phyloP scores from a whole-genome alignment of 352 stramenopile genomes.

The Phytophthora pini region DNA sequence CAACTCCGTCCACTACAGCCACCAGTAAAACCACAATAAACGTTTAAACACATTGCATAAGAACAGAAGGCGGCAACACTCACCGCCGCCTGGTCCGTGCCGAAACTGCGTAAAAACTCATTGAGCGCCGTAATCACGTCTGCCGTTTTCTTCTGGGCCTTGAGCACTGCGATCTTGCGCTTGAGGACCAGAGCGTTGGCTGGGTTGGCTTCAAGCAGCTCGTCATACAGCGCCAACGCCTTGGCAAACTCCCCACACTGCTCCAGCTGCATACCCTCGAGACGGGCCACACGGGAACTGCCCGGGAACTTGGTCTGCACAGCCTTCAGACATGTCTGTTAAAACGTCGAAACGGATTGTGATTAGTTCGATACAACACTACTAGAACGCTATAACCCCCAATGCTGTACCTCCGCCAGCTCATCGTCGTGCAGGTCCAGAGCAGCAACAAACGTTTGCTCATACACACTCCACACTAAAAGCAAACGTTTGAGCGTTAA shows the following conservation, averaged over 20 bases:
- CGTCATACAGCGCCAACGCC: constrained; percentile 63
- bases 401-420: constrained; percentile 37
- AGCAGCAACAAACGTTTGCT: constrained; percentile 71
- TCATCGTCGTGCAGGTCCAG: constrained; percentile 69
- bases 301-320: constrained; percentile 66
- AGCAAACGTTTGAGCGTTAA: constrained; percentile 18
- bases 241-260: constrained; percentile 61
- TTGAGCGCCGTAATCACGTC: constrained; percentile 67
- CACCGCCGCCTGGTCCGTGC: constrained; percentile 61
- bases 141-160: constrained; percentile 66
- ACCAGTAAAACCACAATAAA: constrained; percentile 14
- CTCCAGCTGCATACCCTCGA: constrained; percentile 70
- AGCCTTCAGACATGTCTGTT: constrained; percentile 42
- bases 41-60: constrained; percentile 7
- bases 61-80: constrained; percentile 8
- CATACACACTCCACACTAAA: constrained; percentile 66
- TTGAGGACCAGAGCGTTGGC: constrained; percentile 69
- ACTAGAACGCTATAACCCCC: background rate
- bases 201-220: constrained; percentile 62
- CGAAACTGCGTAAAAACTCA: constrained; percentile 62
- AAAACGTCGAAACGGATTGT: constrained; percentile 3
- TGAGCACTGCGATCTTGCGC: constrained; percentile 70
- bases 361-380: background rate
- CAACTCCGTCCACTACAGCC: constrained; percentile 62
- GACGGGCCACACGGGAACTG: constrained; percentile 60